These are phyloP conservation scores for Diaporthe vexans DNA, from an alignment of 2,329 filamentous ascomycete genomes.

Conservation along the genomic window DNA sequence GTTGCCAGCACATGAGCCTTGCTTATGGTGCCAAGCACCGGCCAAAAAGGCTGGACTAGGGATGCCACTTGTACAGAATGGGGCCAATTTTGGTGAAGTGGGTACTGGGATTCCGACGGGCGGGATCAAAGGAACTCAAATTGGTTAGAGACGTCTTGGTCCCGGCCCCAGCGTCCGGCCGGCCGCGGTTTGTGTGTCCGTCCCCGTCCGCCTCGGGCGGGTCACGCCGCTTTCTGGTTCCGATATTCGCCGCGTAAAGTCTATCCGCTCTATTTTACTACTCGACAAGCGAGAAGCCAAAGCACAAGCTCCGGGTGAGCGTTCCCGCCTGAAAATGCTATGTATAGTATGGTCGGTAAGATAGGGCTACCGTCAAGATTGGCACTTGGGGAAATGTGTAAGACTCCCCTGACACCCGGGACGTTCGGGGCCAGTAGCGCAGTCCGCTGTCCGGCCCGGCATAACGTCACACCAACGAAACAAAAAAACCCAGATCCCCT, in stretches of 20 bases:
- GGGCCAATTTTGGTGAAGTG: background rate
- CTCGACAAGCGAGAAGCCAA: background rate
- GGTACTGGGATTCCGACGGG: background rate
- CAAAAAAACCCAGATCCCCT: constrained; percentile 5
- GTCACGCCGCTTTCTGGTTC: constrained; percentile 11
- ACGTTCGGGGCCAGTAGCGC: constrained; percentile 15
- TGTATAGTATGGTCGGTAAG: background rate
- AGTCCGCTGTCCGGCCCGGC: constrained; percentile 15
- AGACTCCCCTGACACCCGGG: background rate
- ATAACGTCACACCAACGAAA: constrained; percentile 37
- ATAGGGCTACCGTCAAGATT: background rate
- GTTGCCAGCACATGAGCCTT: background rate
- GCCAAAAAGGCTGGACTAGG: background rate
- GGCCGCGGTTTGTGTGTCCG: constrained; percentile 3
- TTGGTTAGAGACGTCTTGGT: background rate
- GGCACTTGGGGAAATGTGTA: background rate
- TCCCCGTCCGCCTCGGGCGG: constrained; percentile 23
- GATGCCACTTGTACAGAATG: background rate
- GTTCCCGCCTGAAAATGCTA: background rate
- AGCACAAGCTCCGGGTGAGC: background rate
- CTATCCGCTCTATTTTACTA: background rate
- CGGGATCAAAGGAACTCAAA: background rate
- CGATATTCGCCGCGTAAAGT: constrained; percentile 12
- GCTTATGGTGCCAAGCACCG: background rate
- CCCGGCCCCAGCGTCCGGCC: background rate